These are phyloP conservation scores for Penicillium palitans DNA, from an alignment of 2,329 filamentous ascomycete species.

Conservation along the genomic window DNA sequence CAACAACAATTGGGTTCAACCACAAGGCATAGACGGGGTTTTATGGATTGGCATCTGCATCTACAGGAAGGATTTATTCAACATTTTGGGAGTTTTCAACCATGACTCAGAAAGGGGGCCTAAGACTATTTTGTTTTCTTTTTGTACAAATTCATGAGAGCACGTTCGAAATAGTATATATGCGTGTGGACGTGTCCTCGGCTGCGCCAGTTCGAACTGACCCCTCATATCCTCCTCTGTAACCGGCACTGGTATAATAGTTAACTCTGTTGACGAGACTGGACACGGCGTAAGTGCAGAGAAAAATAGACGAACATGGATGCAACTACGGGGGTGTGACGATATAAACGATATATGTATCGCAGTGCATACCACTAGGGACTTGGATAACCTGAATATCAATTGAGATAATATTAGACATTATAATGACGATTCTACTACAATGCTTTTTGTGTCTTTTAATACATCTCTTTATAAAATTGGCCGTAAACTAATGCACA, in stretches of 20 bases:
- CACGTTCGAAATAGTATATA: slow-evolving; percentile 41
- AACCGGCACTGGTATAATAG: slow-evolving; percentile 40
- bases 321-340: too few relatives aligned
- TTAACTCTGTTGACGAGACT: neutral
- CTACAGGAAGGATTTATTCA: slow-evolving; percentile 28
- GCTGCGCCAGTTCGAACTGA: slow-evolving; percentile 44
- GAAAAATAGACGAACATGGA: neutral
- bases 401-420: too few relatives aligned
- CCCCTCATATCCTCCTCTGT: slow-evolving; percentile 14
- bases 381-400: too few relatives aligned
- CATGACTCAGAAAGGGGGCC: slow-evolving; percentile 20
- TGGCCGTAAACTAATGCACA: too few relatives aligned
- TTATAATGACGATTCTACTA: too few relatives aligned
- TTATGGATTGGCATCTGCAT: slow-evolving; percentile 21
- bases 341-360: too few relatives aligned
- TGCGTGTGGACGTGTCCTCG: slow-evolving; percentile 46
- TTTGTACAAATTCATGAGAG: slow-evolving; percentile 25
- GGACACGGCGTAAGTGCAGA: neutral
- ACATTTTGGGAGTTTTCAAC: slow-evolving; percentile 31
- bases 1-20: slow-evolving; percentile 32
- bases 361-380: too few relatives aligned
- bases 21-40: slow-evolving; percentile 26
- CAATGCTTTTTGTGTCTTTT: too few relatives aligned
- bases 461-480: too few relatives aligned
- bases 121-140: slow-evolving; percentile 4